Evolutionary conservation across 108 stramenopile genomes (phyloP).

Genomic region (Cyclotella atomus): DNA sequence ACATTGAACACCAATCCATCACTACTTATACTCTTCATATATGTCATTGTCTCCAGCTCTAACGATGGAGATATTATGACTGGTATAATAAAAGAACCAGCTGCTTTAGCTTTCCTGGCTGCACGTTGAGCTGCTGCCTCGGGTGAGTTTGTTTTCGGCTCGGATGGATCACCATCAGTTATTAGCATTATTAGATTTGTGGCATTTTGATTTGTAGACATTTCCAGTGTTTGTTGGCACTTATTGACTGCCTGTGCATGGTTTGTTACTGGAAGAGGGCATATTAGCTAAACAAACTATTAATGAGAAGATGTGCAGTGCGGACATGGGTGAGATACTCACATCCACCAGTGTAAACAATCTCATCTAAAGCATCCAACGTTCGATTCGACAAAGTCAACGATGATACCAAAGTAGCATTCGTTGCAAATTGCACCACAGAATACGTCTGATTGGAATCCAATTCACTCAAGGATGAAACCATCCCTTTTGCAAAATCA

Average conservation of each 20-base stretch:
- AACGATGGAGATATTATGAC: constrained; percentile 20
- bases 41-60: constrained; percentile 1
- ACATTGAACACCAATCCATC: constrained; percentile 37
- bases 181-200: constrained; percentile 39
- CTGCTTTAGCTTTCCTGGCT: constrained; percentile 23
- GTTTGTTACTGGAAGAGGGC: constrained; percentile 15
- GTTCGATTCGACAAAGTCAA: constrained; percentile 10
- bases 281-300: neutral
- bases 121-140: constrained; percentile 10
- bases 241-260: constrained; percentile 39
- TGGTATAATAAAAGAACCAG: constrained; percentile 38
- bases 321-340: no score
- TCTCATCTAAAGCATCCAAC: constrained; percentile 15
- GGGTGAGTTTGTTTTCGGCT: constrained; percentile 16
- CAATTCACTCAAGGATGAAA: constrained; percentile 19
- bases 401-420: constrained; percentile 19
- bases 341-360: constrained; percentile 27
- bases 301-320: no score
- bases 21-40: constrained; percentile 21
- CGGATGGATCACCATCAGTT: constrained; percentile 41
- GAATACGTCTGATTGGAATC: constrained; percentile 24
- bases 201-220: constrained; percentile 7
- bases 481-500: constrained; percentile 28
- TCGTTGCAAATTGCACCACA: constrained; percentile 33
- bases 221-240: constrained; percentile 25